Evolutionary conservation across 352 stramenopile species (phyloP), one percentile per base, ranked within the genome.

Genomic region (Phytophthora brassicae): DNA sequence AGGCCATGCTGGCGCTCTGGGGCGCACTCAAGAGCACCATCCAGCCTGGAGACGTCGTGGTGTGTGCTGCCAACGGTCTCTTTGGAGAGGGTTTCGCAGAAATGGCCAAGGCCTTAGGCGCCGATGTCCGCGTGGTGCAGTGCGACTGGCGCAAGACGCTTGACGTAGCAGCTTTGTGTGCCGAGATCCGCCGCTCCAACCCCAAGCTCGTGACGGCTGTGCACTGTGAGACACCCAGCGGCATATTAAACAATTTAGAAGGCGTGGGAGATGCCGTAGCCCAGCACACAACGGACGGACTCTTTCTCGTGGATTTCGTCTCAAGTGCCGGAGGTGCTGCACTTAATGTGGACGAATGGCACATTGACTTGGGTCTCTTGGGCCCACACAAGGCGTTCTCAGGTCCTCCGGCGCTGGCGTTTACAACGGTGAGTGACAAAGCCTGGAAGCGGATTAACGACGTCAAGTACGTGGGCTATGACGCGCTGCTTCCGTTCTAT

Each of bases 281-380:
- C 3, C 59, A 72, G 11, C 52, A 82, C 46, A 83, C 76, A 23
- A 79, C 73, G 12, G 70, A 81, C 56, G 70, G 76, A 20, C 69
- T 86, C 17, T 79, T 86, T 46, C 58, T 86, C 13, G 76, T 86
- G 26, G 76, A 81, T 46, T 83, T 86, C 53, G 76, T 86, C 22
- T 86, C 74, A 23, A 86, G 76, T 52, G 72, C 71, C 0, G 61
- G 71, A 33, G 71, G 74, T 20, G 68, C 70, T 7, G 58, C 72
- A 7, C 61, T 81, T 3, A 54, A 79, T 55, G 74, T 83, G 24
- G 66, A 79, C 44, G 60, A 44, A 20, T 67, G 71, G 58, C 49
- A 70, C 45, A 86, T 86, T 24, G 76, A 86, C 41, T 41, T 86
- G 28, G 76, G 76, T 11, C 53, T 86, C 20, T 24, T 81, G 9